These are phyloP conservation scores for Botrytis medusae DNA, from an alignment of 2,329 filamentous ascomycete species.

Conservation along the genomic window DNA sequence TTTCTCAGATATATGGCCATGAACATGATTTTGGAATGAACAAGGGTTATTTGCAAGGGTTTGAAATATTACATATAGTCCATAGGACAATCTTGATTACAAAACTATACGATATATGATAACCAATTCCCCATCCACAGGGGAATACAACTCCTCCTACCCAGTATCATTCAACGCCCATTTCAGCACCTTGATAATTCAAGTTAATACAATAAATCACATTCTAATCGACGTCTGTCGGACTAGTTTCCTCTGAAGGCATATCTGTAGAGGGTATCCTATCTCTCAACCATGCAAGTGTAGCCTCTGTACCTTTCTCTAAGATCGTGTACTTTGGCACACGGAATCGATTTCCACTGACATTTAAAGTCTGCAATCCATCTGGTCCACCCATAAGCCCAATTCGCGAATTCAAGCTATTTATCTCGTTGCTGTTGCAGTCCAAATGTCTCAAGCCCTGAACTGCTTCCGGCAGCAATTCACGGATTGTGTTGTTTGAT, in stretches of 20 bases:
- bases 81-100: constrained; percentile 24
- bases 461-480: constrained; percentile 71
- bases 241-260: constrained; percentile 44
- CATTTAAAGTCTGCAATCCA: constrained; percentile 66
- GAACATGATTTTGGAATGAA: background rate
- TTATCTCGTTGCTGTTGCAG: constrained; percentile 81
- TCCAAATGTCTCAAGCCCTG: constrained; percentile 74
- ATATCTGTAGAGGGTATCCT: constrained; percentile 66
- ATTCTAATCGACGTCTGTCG: constrained; percentile 27
- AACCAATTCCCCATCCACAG: background rate
- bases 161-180: constrained; percentile 17
- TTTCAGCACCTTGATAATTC: background rate
- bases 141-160: constrained; percentile 13
- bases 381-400: constrained; percentile 68
- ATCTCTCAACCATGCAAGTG: constrained; percentile 76
- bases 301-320: constrained; percentile 82
- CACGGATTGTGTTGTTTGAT: constrained; percentile 75
- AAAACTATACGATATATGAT: constrained; percentile 16
- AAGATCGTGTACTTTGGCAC: constrained; percentile 83
- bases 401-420: constrained; percentile 75
- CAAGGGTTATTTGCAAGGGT: background rate
- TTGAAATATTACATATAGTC: constrained; percentile 10
- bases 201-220: background rate
- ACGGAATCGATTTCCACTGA: constrained; percentile 82
- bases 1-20: background rate